Evolutionary conservation across 2,329 filamentous ascomycete genomes (phyloP).

Genomic region (Leptosphaerulina australis): DNA sequence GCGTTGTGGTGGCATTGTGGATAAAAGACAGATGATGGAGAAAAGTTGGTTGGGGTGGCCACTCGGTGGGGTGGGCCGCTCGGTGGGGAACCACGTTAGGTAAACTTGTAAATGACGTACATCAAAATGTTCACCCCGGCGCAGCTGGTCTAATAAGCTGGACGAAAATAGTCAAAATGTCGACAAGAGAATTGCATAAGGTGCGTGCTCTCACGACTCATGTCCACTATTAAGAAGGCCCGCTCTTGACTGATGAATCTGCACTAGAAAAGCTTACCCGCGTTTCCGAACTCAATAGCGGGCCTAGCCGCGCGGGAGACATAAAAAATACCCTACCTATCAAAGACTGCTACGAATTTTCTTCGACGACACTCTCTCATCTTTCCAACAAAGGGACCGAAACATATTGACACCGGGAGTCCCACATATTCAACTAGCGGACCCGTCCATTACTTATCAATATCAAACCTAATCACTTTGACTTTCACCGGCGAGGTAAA

Average conservation of each 20-base stretch:
- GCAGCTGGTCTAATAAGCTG: no score
- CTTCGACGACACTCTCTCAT: not conserved
- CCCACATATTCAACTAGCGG: slow-evolving; percentile 1
- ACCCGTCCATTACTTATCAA: not conserved
- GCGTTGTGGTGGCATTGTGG: no score
- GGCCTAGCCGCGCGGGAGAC: slow-evolving; percentile 6
- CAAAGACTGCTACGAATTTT: slow-evolving; percentile 1
- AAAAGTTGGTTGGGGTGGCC: no score
- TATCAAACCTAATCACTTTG: not conserved
- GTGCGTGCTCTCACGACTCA: slow-evolving; percentile 10
- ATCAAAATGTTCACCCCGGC: no score
- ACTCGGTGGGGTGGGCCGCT: no score
- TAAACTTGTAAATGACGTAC: no score
- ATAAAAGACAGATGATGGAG: no score
- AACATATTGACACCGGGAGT: slow-evolving; percentile 4
- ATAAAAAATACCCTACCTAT: slow-evolving; percentile 5
- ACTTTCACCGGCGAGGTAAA: not conserved
- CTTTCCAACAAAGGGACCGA: slow-evolving; percentile 1
- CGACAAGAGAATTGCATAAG: no score
- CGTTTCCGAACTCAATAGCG: slow-evolving; percentile 10
- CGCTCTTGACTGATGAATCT: no score
- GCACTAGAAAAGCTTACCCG: slow-evolving; percentile 4
- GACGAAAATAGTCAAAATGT: no score
- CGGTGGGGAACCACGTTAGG: no score
- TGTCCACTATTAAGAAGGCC: not conserved